phyloP scores from a whole-genome alignment of 1,284 basidiomycete genomes.

The Ustilago vetiveriae region DNA sequence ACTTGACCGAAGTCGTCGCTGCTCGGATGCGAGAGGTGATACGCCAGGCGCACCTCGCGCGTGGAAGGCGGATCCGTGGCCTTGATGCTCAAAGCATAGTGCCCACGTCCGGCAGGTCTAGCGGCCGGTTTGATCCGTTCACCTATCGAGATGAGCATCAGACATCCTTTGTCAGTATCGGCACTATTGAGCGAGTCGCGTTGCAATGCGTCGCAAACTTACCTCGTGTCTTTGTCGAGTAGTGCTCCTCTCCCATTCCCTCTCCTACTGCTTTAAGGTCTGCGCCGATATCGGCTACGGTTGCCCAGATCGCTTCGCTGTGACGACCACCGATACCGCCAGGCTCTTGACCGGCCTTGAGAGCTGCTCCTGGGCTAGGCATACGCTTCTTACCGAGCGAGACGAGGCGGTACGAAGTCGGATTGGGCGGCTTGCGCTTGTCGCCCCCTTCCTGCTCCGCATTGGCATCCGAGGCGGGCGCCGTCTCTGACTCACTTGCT shows the following conservation, averaged over 20 bases:
- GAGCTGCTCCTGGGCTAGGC: constrained; percentile 46
- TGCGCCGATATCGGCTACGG: constrained; percentile 43
- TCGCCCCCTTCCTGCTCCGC: constrained; percentile 22
- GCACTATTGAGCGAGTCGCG: not conserved
- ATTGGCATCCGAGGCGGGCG: constrained; percentile 17
- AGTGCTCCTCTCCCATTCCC: constrained; percentile 37
- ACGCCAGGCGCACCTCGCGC: constrained; percentile 47
- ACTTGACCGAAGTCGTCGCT: constrained; percentile 47
- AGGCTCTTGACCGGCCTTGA: constrained; percentile 40
- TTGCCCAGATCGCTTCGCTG: constrained; percentile 54
- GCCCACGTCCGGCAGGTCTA: constrained; percentile 49
- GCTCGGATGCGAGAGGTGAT: constrained; percentile 51
- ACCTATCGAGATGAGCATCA: constrained; percentile 8
- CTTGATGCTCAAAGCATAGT: constrained; percentile 49
- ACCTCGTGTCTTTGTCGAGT: constrained; percentile 52
- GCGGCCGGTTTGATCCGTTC: constrained; percentile 46
- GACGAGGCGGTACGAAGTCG: constrained; percentile 46
- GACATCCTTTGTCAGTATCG: not conserved
- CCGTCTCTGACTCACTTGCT: constrained; percentile 41
- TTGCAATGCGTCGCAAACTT: not conserved
- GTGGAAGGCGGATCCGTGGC: constrained; percentile 43
- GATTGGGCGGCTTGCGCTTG: constrained; percentile 37
- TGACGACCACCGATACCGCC: constrained; percentile 53
- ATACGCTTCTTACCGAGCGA: constrained; percentile 53
- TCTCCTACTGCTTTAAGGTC: constrained; percentile 27